A percentile compares a stretch with the other conserved stretches of the same genome.
phyloP scores from a whole-genome alignment of 305 asterid species.

The Fraxinus nigra region DNA sequence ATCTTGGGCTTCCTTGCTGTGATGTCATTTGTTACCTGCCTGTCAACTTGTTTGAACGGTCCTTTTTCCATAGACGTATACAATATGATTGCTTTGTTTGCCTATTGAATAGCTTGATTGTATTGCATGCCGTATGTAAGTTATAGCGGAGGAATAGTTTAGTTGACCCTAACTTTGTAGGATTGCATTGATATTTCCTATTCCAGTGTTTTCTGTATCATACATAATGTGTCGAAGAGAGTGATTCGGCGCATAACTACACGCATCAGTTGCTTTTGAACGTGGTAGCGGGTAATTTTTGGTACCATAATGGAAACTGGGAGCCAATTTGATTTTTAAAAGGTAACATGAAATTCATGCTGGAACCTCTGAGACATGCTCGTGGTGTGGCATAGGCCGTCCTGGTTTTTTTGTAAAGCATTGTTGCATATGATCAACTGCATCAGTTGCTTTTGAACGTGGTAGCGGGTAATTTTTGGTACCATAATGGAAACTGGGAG shows the following conservation, averaged over 20 bases:
- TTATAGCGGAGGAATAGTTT: not conserved
- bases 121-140: not conserved
- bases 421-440: not conserved
- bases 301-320: not conserved
- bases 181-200: not conserved
- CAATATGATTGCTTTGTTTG: not conserved
- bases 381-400: not conserved
- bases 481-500: not conserved
- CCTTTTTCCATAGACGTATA: slow-evolving; percentile 6
- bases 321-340: not conserved
- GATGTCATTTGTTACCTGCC: not conserved
- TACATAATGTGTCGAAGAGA: not conserved
- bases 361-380: not conserved
- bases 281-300: not conserved
- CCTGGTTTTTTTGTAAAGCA: not conserved
- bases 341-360: not conserved
- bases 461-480: not conserved
- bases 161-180: not conserved
- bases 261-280: not conserved
- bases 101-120: not conserved
- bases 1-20: slow-evolving; percentile 6
- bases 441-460: not conserved
- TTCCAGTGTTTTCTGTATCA: not conserved
- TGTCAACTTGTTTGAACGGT: slow-evolving; percentile 7
- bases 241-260: not conserved